These are phyloP conservation scores for Ceratocystis alfenasii DNA, from an alignment of 2,329 filamentous ascomycete genomes.

Conservation along the genomic window DNA sequence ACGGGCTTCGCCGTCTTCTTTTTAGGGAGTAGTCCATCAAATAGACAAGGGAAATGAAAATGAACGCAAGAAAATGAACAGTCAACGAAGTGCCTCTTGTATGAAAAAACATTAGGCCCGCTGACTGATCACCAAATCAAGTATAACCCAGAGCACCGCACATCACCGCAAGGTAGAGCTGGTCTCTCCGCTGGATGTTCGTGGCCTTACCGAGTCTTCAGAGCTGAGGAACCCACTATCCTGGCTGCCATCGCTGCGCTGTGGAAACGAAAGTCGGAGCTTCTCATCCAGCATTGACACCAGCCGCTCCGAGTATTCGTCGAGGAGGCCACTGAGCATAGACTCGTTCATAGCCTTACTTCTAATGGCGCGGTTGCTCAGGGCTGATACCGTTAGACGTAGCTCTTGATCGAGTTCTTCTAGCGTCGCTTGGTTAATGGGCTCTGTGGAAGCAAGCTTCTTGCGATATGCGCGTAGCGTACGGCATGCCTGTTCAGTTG, in stretches of 20 bases:
- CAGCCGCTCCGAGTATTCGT: conserved; percentile 63
- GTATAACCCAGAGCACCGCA: background rate
- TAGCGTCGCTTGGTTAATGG: conserved; percentile 46
- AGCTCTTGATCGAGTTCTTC: conserved; percentile 54
- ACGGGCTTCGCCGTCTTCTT: background rate
- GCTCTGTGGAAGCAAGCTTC: conserved; percentile 46
- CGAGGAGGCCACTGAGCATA: conserved; percentile 51
- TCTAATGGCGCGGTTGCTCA: conserved; percentile 45
- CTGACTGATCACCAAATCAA: background rate
- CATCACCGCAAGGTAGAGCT: conserved; percentile 25
- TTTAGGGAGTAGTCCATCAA: conserved; percentile 5
- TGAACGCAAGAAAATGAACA: background rate
- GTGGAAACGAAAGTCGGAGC: conserved; percentile 39
- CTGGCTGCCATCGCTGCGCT: conserved; percentile 25
- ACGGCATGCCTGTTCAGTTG: conserved; percentile 53
- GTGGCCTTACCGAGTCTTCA: conserved; percentile 27
- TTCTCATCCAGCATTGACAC: conserved; percentile 63
- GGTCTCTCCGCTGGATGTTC: conserved; percentile 30
- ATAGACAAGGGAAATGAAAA: conserved; percentile 5
- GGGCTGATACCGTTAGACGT: conserved; percentile 48
- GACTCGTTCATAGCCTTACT: conserved; percentile 46
- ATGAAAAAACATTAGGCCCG: background rate
- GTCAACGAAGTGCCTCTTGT: background rate
- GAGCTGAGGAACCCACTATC: conserved; percentile 16
- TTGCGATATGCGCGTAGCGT: conserved; percentile 51